Conservation (phyloP, 495 filamentous ascomycete genomes). For the Neurospora tetraspora region DNA sequence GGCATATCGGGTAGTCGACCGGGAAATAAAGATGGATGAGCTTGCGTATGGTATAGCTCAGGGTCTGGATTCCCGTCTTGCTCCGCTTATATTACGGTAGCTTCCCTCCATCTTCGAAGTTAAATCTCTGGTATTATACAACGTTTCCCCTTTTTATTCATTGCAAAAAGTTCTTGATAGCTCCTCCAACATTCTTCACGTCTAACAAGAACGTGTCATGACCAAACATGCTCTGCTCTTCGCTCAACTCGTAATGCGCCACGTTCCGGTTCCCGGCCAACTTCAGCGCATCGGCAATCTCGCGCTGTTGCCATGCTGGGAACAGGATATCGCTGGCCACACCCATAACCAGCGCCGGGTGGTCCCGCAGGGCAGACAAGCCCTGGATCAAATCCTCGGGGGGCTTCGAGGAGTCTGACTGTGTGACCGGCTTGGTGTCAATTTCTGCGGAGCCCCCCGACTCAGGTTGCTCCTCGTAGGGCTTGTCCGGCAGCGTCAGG, state of each 20-base stretch:
- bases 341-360: constrained; percentile 79
- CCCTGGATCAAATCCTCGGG: constrained; percentile 73
- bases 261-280: constrained; percentile 67
- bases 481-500: constrained; percentile 72
- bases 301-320: constrained; percentile 95
- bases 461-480: constrained; percentile 63
- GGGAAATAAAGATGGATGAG: neutral
- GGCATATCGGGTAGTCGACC: neutral
- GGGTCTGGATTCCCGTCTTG: neutral
- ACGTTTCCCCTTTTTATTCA: constrained; percentile 9
- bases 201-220: constrained; percentile 96
- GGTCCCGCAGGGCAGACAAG: constrained; percentile 57
- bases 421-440: neutral
- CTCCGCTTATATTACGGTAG: neutral
- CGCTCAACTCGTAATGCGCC: constrained; percentile 80
- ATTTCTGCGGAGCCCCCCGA: constrained; percentile 24
- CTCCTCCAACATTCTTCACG: constrained; percentile 80
- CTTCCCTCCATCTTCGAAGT: neutral
- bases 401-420: constrained; percentile 30
- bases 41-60: neutral
- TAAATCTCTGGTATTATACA: neutral
- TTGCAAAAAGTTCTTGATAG: constrained; percentile 65
- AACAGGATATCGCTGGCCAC: constrained; percentile 96
- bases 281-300: constrained; percentile 78
- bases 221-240: constrained; percentile 85